These are phyloP conservation scores for Hyphodiscus hymeniophilus DNA, from an alignment of 495 filamentous ascomycete genomes.

Conservation along the genomic window DNA sequence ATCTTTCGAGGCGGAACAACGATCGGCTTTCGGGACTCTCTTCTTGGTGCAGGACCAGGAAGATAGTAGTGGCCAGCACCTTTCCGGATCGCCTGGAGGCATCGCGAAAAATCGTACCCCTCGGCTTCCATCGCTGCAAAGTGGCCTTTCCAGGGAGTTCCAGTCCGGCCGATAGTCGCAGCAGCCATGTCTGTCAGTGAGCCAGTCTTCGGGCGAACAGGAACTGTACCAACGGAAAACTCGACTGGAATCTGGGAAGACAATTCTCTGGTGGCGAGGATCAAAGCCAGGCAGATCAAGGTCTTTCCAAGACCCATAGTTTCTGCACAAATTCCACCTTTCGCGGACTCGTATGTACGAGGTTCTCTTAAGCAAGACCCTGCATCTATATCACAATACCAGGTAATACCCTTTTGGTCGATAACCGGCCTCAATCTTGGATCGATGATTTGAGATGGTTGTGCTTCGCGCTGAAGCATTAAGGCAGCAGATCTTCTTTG, in stretches of 20 bases:
- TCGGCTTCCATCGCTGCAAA: slow-evolving; percentile 34
- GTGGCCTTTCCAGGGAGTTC: slow-evolving; percentile 58
- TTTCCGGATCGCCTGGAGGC: slow-evolving; percentile 45
- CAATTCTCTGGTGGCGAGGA: slow-evolving; percentile 71
- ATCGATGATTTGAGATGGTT: slow-evolving; percentile 58
- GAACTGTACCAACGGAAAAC: slow-evolving; percentile 39
- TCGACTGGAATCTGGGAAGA: slow-evolving; percentile 56
- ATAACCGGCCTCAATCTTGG: slow-evolving; percentile 53
- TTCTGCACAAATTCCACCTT: slow-evolving; percentile 69
- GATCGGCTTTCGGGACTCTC: slow-evolving; percentile 30
- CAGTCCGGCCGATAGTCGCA: slow-evolving; percentile 52
- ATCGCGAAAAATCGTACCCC: slow-evolving; percentile 36
- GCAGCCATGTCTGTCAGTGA: slow-evolving; percentile 65
- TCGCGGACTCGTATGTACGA: slow-evolving; percentile 61
- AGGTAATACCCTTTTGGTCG: slow-evolving; percentile 53
- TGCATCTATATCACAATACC: slow-evolving; percentile 65
- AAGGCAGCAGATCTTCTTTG: slow-evolving; percentile 74
- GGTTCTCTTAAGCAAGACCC: slow-evolving; percentile 53
- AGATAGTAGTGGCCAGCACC: slow-evolving; percentile 48
- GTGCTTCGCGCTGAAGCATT: slow-evolving; percentile 78
- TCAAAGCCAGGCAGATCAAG: slow-evolving; percentile 73
- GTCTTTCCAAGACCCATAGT: slow-evolving; percentile 80
- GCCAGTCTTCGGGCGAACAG: slow-evolving; percentile 36
- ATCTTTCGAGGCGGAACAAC: slow-evolving; percentile 39
- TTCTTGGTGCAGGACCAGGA: slow-evolving; percentile 34